Evolutionary conservation across 805 yeast species (phyloP).

Genomic region (Cyberlindnera japonica): DNA sequence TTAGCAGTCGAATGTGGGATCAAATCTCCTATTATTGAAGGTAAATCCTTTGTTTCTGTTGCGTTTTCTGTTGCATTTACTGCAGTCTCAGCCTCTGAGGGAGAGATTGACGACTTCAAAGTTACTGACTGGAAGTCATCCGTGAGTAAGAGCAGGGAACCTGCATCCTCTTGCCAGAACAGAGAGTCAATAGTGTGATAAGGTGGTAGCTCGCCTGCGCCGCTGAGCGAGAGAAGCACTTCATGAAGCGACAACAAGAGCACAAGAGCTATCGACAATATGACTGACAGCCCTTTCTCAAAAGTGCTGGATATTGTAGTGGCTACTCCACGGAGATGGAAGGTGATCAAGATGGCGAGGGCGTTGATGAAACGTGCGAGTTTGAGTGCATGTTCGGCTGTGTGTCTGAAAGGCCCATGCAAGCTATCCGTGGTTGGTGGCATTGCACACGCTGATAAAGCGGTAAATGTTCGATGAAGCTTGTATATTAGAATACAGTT

Average conservation of each 20-base stretch:
- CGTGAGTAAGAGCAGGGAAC: neutral
- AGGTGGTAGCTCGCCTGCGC: too few species aligned
- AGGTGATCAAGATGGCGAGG: neutral
- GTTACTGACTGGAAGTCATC: neutral
- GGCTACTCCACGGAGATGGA: neutral
- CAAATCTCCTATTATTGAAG: too few species aligned
- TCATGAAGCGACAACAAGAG: slow-evolving; percentile 4
- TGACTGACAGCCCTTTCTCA: slow-evolving; percentile 2
- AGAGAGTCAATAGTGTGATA: too few species aligned
- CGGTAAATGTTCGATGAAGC: too few species aligned
- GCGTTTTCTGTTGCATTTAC: too few species aligned
- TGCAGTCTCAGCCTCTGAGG: too few species aligned
- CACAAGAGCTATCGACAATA: slow-evolving; percentile 6
- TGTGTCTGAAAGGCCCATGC: neutral
- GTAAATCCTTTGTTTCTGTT: too few species aligned
- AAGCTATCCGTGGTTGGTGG: neutral
- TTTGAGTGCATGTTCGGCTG: neutral
- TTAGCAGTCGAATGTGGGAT: too few species aligned
- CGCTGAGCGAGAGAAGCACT: too few species aligned
- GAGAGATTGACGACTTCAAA: neutral
- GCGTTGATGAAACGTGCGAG: neutral
- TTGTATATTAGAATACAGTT: too few species aligned
- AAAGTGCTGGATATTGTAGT: neutral
- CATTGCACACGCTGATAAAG: too few species aligned
- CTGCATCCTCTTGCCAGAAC: slow-evolving; percentile 2